Evolutionary conservation across 495 filamentous ascomycete species (phyloP).

Genomic region (Xylaria cubensis): DNA sequence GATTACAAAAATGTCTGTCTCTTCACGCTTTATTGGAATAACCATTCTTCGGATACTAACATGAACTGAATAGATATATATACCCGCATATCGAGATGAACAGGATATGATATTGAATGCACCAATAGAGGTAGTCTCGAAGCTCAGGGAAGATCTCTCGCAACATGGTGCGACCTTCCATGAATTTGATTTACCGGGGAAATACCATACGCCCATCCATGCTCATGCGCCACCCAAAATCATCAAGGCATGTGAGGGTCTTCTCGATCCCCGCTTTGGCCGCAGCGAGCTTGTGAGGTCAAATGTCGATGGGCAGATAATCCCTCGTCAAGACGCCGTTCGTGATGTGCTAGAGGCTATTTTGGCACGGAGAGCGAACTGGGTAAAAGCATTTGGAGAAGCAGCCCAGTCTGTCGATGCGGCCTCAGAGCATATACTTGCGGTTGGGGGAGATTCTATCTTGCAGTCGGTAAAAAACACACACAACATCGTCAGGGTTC

Average conservation of each 20-base stretch:
- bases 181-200: background rate
- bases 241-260: slow-evolving; percentile 8
- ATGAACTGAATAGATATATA: background rate
- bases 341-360: slow-evolving; percentile 2
- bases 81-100: slow-evolving; percentile 9
- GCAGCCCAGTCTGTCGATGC: background rate
- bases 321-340: background rate
- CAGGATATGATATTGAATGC: background rate
- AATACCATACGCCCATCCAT: slow-evolving; percentile 6
- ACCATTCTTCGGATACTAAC: background rate
- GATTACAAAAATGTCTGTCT: background rate
- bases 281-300: slow-evolving; percentile 2
- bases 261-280: slow-evolving; percentile 6
- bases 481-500: background rate
- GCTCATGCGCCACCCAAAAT: background rate
- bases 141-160: slow-evolving; percentile 2
- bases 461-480: background rate
- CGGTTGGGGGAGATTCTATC: slow-evolving; percentile 8
- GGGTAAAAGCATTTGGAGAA: background rate
- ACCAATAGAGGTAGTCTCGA: background rate
- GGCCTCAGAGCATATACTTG: slow-evolving; percentile 3
- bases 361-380: background rate
- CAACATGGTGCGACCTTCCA: background rate
- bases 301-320: slow-evolving; percentile 2
- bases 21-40: background rate